Conservation (phyloP, 176 grass and related monocot genomes). For the Melocanna baccifera region DNA sequence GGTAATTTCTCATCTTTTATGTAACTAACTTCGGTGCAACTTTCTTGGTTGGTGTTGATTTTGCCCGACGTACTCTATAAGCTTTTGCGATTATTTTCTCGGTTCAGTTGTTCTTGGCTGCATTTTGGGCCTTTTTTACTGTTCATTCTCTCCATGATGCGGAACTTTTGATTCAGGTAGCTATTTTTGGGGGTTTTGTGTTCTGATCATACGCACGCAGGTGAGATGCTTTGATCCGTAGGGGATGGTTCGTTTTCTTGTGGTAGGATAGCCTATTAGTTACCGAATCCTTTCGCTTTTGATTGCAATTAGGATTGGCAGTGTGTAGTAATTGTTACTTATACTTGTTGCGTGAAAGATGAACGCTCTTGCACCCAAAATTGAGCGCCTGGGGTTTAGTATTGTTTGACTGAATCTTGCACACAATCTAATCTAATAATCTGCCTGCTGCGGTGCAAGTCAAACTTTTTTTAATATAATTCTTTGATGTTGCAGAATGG, state of each 20-base stretch:
- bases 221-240: not conserved
- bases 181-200: not conserved
- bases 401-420: not conserved
- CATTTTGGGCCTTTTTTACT: not conserved
- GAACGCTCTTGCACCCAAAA: not conserved
- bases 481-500: slow-evolving; percentile 40
- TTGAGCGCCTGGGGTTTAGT: not conserved
- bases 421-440: not conserved
- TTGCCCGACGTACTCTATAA: not conserved
- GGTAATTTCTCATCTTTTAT: not conserved
- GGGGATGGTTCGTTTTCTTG: not conserved
- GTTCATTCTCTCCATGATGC: not conserved
- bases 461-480: not conserved
- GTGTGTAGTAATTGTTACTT: not conserved
- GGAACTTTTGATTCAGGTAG: not conserved
- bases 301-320: slow-evolving; percentile 22
- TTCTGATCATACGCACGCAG: not conserved
- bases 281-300: not conserved
- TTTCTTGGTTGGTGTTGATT: not conserved
- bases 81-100: not conserved
- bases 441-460: not conserved
- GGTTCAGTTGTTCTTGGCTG: not conserved
- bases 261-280: not conserved
- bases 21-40: not conserved
- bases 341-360: not conserved